phyloP scores from a whole-genome alignment of 305 asterid genomes.

The Fraxinus xanthoxyloides region DNA sequence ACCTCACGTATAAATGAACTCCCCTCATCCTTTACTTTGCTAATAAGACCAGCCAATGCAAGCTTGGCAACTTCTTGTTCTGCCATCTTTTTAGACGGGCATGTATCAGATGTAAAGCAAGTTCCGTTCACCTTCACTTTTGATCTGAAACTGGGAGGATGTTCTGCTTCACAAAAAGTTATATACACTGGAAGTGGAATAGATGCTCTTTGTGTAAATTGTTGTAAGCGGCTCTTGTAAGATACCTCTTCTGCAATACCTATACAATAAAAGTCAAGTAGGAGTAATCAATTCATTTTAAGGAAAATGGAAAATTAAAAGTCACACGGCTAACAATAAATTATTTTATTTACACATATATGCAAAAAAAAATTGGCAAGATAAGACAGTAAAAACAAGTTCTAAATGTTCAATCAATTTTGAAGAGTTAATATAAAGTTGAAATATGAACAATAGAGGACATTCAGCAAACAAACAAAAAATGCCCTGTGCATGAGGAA shows the following conservation, averaged over 20 bases:
- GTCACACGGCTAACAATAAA: not conserved
- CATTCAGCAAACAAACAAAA: not conserved
- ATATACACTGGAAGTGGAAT: slow-evolving; percentile 45
- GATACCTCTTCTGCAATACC: slow-evolving; percentile 9
- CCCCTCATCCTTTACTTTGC: slow-evolving; percentile 40
- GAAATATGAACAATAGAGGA: not conserved
- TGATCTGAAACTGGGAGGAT: slow-evolving; percentile 40
- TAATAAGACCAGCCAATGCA: slow-evolving; percentile 34
- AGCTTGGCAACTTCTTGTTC: slow-evolving; percentile 57
- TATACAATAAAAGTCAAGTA: not conserved
- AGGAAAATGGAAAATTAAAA: not conserved
- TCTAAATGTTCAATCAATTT: not conserved
- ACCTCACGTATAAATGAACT: slow-evolving; percentile 42
- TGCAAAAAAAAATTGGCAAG: not conserved
- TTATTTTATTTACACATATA: too few species aligned
- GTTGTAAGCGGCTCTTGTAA: slow-evolving; percentile 44
- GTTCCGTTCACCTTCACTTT: slow-evolving; percentile 47
- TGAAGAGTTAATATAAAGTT: not conserved
- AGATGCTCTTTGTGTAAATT: slow-evolving; percentile 34
- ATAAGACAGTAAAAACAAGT: not conserved
- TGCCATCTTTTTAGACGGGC: slow-evolving; percentile 37
- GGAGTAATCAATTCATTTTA: not conserved
- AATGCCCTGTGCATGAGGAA: not conserved
- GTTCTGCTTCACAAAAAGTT: slow-evolving; percentile 29
- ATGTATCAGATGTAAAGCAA: slow-evolving; percentile 32